These are phyloP conservation scores for Metschnikowia lochheadii DNA, from an alignment of 805 yeast genomes.

Conservation along the genomic window DNA sequence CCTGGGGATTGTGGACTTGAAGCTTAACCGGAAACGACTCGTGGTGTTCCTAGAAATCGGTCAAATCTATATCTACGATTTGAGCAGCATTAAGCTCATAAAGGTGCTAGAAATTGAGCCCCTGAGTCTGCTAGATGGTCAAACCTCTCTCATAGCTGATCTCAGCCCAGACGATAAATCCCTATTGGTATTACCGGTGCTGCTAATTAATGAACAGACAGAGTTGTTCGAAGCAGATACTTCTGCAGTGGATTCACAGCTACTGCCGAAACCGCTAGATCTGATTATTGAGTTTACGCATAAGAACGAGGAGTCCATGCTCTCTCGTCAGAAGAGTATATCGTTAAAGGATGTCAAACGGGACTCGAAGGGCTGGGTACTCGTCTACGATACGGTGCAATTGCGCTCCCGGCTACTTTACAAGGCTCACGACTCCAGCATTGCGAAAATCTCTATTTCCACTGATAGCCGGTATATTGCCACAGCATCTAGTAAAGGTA, in stretches of 20 bases:
- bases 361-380: slow-evolving; percentile 34
- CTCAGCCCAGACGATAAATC: slow-evolving; percentile 34
- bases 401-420: slow-evolving; percentile 30
- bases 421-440: slow-evolving; percentile 37
- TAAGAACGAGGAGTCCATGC: slow-evolving; percentile 16
- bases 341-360: slow-evolving; percentile 27
- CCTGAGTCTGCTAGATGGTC: slow-evolving; percentile 4
- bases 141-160: slow-evolving; percentile 29
- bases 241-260: neutral
- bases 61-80: slow-evolving; percentile 84
- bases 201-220: slow-evolving; percentile 26
- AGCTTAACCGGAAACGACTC: slow-evolving; percentile 76
- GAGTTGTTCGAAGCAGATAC: slow-evolving; percentile 26
- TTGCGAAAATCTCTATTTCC: slow-evolving; percentile 31
- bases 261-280: neutral
- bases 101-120: slow-evolving; percentile 32
- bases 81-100: slow-evolving; percentile 80
- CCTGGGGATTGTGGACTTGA: slow-evolving; percentile 63
- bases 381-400: slow-evolving; percentile 37
- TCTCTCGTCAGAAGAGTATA: slow-evolving; percentile 14
- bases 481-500: slow-evolving; percentile 42
- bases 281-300: slow-evolving; percentile 24
- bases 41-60: slow-evolving; percentile 69
- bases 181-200: slow-evolving; percentile 33
- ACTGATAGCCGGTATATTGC: slow-evolving; percentile 29